A percentile compares a stretch with the other conserved stretches of the same genome.
Conservation (phyloP, 2,329 filamentous ascomycete genomes). For the Fusarium praegraminearum region DNA sequence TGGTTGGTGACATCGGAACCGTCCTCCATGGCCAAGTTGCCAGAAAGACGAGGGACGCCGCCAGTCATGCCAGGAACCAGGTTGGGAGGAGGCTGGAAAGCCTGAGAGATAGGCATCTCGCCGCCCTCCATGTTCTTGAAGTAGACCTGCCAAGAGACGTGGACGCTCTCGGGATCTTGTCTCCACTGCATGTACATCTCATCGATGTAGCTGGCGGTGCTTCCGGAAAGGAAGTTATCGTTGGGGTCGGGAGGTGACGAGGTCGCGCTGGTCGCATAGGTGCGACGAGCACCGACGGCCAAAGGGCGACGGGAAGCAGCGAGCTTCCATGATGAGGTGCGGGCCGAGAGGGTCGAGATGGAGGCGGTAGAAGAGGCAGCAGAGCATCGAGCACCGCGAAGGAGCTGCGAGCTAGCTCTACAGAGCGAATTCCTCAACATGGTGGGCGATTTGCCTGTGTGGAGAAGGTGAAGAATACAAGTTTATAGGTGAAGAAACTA, state of each 20-base stretch:
- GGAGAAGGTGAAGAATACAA: constrained; percentile 38
- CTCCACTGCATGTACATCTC: constrained; percentile 99
- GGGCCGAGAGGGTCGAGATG: constrained; percentile 56
- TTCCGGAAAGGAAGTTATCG: constrained; percentile 96
- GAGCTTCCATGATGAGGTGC: constrained; percentile 60
- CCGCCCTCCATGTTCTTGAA: constrained; percentile 99
- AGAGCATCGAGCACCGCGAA: constrained; percentile 65
- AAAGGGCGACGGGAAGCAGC: constrained; percentile 62
- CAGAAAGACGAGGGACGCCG: constrained; percentile 79
- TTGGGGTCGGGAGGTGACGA: constrained; percentile 78
- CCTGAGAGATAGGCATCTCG: constrained; percentile 96
- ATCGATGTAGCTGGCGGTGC: constrained; percentile 98
- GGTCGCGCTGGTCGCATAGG: constrained; percentile 66
- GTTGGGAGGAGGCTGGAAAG: constrained; percentile 94
- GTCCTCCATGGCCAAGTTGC: constrained; percentile 74
- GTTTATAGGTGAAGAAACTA: constrained; percentile 28
- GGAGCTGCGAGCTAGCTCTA: constrained; percentile 73
- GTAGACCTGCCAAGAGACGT: constrained; percentile 99
- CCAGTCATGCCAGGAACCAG: constrained; percentile 86
- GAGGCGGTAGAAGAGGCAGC: constrained; percentile 56
- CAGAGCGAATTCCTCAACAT: constrained; percentile 80
- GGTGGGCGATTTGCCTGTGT: constrained; percentile 52
- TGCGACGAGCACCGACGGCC: constrained; percentile 63
- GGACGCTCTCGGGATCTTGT: constrained; percentile 90
- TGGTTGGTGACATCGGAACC: constrained; percentile 93